A percentile compares a stretch with the other conserved stretches of the same genome.
These are phyloP conservation scores for Ophiostoma novo-ulmi DNA, from an alignment of 2,329 filamentous ascomycete genomes.

Conservation along the genomic window DNA sequence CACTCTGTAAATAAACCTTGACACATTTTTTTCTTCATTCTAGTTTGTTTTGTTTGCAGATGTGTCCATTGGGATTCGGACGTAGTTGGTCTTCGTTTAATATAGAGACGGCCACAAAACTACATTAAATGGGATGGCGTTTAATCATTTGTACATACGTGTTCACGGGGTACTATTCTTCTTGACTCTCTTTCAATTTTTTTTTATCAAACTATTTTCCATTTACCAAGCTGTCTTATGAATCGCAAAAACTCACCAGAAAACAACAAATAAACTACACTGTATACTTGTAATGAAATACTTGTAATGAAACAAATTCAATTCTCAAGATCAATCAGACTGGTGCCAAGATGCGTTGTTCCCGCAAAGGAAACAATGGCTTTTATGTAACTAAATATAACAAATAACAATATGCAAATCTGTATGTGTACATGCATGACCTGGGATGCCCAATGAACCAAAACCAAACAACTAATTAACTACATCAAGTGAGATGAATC, in stretches of 20 bases:
- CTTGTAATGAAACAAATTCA: not conserved
- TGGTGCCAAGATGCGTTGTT: not conserved
- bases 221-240: not conserved
- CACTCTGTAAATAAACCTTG: constrained; percentile 31
- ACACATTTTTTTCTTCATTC: not conserved
- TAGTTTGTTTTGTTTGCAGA: constrained; percentile 9
- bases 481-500: not conserved
- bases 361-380: not conserved
- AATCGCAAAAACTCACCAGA: not conserved
- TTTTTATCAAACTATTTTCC: not conserved
- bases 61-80: constrained; percentile 4
- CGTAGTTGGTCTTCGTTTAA: not conserved
- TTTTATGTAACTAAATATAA: not conserved
- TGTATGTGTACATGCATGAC: not conserved
- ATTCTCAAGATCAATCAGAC: not conserved
- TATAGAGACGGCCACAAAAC: constrained; percentile 11
- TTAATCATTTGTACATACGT: not conserved
- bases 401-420: not conserved
- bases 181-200: not conserved
- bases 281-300: constrained; percentile 10
- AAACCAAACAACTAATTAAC: not conserved
- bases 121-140: constrained; percentile 15
- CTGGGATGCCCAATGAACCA: not conserved
- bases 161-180: constrained; percentile 1
- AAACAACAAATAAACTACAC: not conserved